Evolutionary conservation across 768 basidiomycete genomes (phyloP), one percentile per base, ranked within the genome.

Genomic region (Hydnomerulius pinastri): DNA sequence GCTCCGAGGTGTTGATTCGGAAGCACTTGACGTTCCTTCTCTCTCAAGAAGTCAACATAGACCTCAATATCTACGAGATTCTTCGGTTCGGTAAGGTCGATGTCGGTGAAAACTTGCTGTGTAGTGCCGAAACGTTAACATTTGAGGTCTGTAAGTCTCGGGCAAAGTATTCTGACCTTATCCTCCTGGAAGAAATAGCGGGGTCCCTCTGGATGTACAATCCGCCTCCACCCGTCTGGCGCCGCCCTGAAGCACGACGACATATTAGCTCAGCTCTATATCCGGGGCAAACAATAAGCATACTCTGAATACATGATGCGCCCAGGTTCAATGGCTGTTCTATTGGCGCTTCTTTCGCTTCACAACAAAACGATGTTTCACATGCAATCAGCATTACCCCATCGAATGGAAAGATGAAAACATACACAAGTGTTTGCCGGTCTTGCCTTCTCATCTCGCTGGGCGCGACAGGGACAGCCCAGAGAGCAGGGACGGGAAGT

Each of bases 171-270:
- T 29, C 47, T 15, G 17, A 48, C 47, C 21, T 30, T 20, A 5
- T 15, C 17, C 1, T 39, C 15, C 3, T 48, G n/a, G 2, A 29
- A 43, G 18, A 43, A 48, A 24, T 48, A 48, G 11, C 39, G 8
- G 5, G 40, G 40, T 48, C 47, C 47, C 15, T 48, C 47, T 6
- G 47, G 42, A 44, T 48, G 47, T n/a, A 48, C 20, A 30, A 29
- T 12, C 3, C 21, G n/a, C 24, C 43, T 12, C 47, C 47, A 48
- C 11, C 40, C 39, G 3, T 25, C 20, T 35, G 33, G 33, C 8
- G 15, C 33, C 13, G 15, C 17, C 3, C 33, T 35, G 33, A 7
- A 35, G 33, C 1, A 35, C 15, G 17, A 35, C 33, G 9, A n/a
- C 33, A n/a, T 35, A 35, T 13, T n/a, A 35, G n/a, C n/a, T n/a